Evolutionary conservation across 768 basidiomycete genomes (phyloP), one percentile per base, ranked within the genome.

Genomic region (Sutorius australiensis): DNA sequence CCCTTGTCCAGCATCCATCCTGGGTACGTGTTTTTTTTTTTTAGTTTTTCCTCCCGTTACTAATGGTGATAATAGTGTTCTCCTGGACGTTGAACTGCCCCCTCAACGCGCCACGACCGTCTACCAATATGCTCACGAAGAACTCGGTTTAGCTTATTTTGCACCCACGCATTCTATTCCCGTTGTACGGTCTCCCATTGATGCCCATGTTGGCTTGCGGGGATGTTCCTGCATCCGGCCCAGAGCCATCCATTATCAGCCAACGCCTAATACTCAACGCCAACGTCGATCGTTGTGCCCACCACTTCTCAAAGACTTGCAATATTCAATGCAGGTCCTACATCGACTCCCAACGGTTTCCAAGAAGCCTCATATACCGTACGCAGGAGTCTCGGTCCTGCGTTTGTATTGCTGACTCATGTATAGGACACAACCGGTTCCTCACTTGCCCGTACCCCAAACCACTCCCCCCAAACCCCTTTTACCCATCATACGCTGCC

Each of bases 1-100:
- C 61, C 45, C 46, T 51, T 0, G 17, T n/a, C 1, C 49, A 42
- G 17, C 1, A 33, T 4, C 11, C 1, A 33, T 4, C 11, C 12
- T 5, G 1, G 0, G 60, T 62, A 4, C 48, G 56, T 41, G 30
- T 2, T n/a, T n/a, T n/a, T n/a, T n/a, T n/a, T n/a, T n/a, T n/a
- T n/a, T n/a, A n/a, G n/a, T n/a, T n/a, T n/a, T n/a, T 16, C 4
- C 11, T 16, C 3, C 11, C 19, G 9, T n/a, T 8, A 13, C 40
- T 54, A 7, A 61, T 17, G 0, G 1, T 9, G 11, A 5, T 13
- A 11, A 28, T 27, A 59, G 60, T 3, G 11, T 24, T 14, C 46
- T 46, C 30, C 48, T 30, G 12, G 48, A 19, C 5, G 3, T 4
- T n/a, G 21, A 19, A 11, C 14, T 8, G 2, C 14, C 0, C 19